Conservation (phyloP, 352 stramenopile species). For the Globisporangium spinosum region DNA sequence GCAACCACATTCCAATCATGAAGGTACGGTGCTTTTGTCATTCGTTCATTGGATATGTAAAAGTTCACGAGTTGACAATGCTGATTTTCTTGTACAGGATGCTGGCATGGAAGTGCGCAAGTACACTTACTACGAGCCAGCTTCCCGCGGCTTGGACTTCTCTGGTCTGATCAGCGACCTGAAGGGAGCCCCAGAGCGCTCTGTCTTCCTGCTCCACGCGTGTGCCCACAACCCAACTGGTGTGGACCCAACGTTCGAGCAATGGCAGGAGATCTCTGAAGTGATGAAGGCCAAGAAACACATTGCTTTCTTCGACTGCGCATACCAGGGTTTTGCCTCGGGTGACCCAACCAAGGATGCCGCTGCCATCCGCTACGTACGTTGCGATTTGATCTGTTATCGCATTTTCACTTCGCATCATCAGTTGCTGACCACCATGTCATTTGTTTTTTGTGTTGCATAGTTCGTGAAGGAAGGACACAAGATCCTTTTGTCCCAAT, state of each 20-base stretch:
- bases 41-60: background rate
- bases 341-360: constrained; percentile 96
- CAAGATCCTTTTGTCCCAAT: constrained; percentile 96
- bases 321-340: constrained; percentile 98
- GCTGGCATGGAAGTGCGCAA: constrained; percentile 74
- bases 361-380: constrained; percentile 88
- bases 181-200: constrained; percentile 89
- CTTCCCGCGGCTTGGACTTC: constrained; percentile 90
- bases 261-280: constrained; percentile 97
- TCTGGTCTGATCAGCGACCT: constrained; percentile 94
- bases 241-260: constrained; percentile 96
- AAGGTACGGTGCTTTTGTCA: constrained; percentile 22
- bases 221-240: constrained; percentile 99
- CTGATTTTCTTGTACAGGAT: constrained; percentile 26
- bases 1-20: constrained; percentile 97
- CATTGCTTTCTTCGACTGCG: constrained; percentile 98
- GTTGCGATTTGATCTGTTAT: constrained; percentile 2
- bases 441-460: background rate
- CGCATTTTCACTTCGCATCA: background rate
- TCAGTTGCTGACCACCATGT: background rate
- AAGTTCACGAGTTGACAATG: background rate
- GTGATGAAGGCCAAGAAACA: constrained; percentile 95
- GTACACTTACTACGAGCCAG: constrained; percentile 86
- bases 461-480: constrained; percentile 98
- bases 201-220: constrained; percentile 97